Evolutionary conservation across 2,329 filamentous ascomycete species (phyloP).

Genomic region (Alternaria burnsii): DNA sequence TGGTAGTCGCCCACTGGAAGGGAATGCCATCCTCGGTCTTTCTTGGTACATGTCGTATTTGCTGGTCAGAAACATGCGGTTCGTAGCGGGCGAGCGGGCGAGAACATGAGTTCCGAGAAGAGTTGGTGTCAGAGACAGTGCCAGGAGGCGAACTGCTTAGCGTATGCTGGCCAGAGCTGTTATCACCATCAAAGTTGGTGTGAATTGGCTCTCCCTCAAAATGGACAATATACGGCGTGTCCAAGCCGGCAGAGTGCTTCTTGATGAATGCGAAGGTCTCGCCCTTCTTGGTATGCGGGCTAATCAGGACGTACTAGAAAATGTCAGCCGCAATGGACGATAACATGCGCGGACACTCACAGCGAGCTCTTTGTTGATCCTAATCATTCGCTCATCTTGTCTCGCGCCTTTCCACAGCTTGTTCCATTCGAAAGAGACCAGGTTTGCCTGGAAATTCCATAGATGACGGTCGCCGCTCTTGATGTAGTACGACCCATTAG

Average conservation of each 20-base stretch:
- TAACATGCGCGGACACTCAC: constrained; percentile 18
- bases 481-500: constrained; percentile 33
- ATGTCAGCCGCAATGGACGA: constrained; percentile 16
- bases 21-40: constrained; percentile 3
- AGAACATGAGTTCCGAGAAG: not conserved
- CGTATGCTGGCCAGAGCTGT: not conserved
- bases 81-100: not conserved
- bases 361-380: constrained; percentile 26
- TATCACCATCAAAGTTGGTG: constrained; percentile 11
- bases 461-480: constrained; percentile 10
- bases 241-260: constrained; percentile 20
- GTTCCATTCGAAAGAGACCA: constrained; percentile 25
- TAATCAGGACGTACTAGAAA: constrained; percentile 30
- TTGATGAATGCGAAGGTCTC: constrained; percentile 41
- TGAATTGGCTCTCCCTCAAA: constrained; percentile 26
- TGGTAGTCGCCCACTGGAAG: constrained; percentile 33
- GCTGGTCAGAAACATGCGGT: not conserved
- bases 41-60: constrained; percentile 2
- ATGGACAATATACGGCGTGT: constrained; percentile 28
- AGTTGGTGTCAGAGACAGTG: too few species aligned
- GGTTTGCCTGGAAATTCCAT: constrained; percentile 22
- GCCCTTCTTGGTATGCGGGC: constrained; percentile 27
- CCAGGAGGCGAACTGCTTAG: not conserved
- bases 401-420: constrained; percentile 24
- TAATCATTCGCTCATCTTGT: not conserved